phyloP scores from a whole-genome alignment of 179 eudicot genomes.

The Nepenthes alata region DNA sequence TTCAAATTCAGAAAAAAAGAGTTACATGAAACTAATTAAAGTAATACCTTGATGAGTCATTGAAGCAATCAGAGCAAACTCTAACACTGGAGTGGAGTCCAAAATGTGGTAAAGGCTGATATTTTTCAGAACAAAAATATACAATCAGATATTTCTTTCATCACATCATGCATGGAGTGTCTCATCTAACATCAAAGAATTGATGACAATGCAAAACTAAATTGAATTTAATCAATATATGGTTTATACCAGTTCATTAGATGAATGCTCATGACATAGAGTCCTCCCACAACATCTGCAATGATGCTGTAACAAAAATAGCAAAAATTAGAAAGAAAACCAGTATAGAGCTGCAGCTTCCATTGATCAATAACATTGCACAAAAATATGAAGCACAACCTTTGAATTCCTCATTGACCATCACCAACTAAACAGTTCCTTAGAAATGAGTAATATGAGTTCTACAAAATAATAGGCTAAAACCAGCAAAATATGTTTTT shows the following conservation, averaged over 20 bases:
- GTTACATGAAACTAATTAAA: neutral
- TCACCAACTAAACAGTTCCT: neutral
- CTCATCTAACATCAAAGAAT: no score
- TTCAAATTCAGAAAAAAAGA: neutral
- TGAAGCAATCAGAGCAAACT: slow-evolving; percentile 89
- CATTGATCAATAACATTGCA: neutral
- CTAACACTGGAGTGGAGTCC: slow-evolving; percentile 66
- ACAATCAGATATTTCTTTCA: no score
- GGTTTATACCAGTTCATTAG: slow-evolving; percentile 61
- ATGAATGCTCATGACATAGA: slow-evolving; percentile 79
- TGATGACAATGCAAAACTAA: neutral
- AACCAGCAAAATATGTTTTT: no score
- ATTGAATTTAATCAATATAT: neutral
- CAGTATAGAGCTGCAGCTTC: neutral
- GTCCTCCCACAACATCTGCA: slow-evolving; percentile 89
- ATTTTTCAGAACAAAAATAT: neutral
- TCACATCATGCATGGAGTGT: no score
- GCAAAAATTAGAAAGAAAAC: neutral
- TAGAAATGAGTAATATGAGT: no score
- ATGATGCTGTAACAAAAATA: slow-evolving; percentile 56
- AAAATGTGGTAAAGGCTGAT: slow-evolving; percentile 87
- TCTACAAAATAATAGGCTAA: no score
- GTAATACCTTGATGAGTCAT: slow-evolving; percentile 51
- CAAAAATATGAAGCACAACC: no score
- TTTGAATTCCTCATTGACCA: no score